Conservation (phyloP, 2,329 filamentous ascomycete species). For the Bertia moriformis region DNA sequence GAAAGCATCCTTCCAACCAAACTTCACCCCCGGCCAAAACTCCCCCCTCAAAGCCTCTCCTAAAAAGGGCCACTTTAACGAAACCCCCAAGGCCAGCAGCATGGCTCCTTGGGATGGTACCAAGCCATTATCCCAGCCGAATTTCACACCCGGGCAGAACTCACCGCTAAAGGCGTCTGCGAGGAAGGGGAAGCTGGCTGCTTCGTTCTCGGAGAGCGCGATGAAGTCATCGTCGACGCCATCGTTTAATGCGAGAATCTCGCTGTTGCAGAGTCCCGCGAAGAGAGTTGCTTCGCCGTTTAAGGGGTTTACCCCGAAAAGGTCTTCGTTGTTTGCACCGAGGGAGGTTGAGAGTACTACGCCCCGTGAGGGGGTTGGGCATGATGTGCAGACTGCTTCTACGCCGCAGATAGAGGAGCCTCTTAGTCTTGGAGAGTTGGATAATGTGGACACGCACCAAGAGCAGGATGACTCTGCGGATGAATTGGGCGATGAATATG, state of each 20-base stretch:
- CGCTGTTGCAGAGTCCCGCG: not conserved
- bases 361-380: no score
- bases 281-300: slow-evolving; percentile 1
- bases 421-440: not conserved
- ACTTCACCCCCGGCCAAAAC: not conserved
- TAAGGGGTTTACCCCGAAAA: no score
- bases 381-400: not conserved
- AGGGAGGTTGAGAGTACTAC: no score
- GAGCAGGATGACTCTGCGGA: not conserved
- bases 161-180: not conserved
- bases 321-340: not conserved
- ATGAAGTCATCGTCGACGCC: not conserved
- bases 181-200: not conserved
- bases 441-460: not conserved
- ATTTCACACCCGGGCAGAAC: not conserved
- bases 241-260: not conserved
- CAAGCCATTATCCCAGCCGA: not conserved
- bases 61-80: not conserved
- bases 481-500: no score
- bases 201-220: not conserved
- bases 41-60: not conserved
- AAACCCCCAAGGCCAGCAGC: not conserved
- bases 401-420: not conserved
- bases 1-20: not conserved
- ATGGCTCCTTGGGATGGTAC: not conserved